Base-by-base conservation (phyloP, 495 filamentous ascomycete genomes). In the Xylaria curta region DNA sequence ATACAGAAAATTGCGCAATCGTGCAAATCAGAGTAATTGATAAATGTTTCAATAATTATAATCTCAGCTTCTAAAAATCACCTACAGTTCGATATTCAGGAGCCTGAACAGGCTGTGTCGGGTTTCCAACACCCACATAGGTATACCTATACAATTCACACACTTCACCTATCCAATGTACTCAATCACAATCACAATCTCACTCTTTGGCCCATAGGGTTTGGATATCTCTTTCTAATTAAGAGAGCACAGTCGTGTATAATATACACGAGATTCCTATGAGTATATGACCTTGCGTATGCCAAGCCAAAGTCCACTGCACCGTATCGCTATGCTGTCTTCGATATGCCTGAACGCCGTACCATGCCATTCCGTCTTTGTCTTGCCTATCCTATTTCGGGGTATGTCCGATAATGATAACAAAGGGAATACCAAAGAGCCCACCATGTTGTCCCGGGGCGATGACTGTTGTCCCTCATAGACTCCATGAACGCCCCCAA, bases 311-410 rank as follows among this genome's bases (percentile, higher is more conserved):
- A 66, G 40, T 19, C 26, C 62, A 17, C 61, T 65, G 17, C 31
- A 62, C 69, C 61, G 60, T 58, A 66, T 66, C 51, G 69, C 69
- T 71, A 71, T 71, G 69, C 69, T 66, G 36, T 66, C 38, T 24
- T 47, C 40, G 49, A 46, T 44, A 71, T 60, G 28, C 62, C 69
- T 66, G 42, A 66, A 71, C 69, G 69, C 69, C 69, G 62, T 71
- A 64, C 28, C 28, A 63, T 64, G 47, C 59, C 59, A 54, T 61
- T 33, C 51, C 51, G 9, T 49, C 40, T 47, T 58, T 36, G 17
- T 66, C 40, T 47, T 65, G 53, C 56, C 69, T 60, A 31, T 42
- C 62, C 38, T 60, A 38, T 71, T 58, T 47, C 17, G 13, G 26
- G 69, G 69, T 71, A 71, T 71, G 61, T 66, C 68, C 59, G 46